Conservation (phyloP, 129 eudicot genomes). For the Flaveria ramosissima region DNA sequence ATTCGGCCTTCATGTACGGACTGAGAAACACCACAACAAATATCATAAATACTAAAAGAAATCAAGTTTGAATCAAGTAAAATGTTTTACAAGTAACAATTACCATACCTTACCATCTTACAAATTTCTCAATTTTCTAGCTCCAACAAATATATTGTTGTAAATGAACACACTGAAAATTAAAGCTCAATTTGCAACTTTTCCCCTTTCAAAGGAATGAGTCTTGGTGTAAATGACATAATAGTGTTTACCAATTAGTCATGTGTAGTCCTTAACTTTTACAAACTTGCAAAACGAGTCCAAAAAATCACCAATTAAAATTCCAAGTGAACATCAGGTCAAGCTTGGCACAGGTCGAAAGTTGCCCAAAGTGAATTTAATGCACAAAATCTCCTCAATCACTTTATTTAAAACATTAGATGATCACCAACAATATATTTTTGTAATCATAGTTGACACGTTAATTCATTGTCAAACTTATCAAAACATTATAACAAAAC, state of each 20-base stretch:
- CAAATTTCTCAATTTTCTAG: too few relatives aligned
- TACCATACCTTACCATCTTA: too few relatives aligned
- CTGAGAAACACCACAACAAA: conserved; percentile 38
- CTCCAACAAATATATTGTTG: too few relatives aligned
- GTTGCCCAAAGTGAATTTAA: neutral
- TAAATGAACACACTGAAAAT: neutral
- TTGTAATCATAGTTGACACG: neutral
- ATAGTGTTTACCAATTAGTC: neutral
- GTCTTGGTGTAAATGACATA: neutral
- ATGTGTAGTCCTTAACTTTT: neutral
- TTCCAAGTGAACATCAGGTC: neutral
- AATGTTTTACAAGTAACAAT: neutral
- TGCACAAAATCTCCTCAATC: neutral
- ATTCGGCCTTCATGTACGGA: conserved; percentile 89
- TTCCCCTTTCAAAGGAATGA: neutral
- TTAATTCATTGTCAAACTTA: neutral
- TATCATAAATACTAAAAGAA: neutral
- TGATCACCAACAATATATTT: neutral
- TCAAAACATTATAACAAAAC: neutral
- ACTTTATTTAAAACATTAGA: neutral
- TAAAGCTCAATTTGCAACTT: neutral
- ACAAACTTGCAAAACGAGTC: neutral
- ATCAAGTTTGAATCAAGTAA: neutral
- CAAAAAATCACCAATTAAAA: neutral
- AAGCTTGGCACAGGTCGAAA: neutral